A percentile compares a stretch with the other conserved stretches of the same genome.
These are phyloP conservation scores for Puya raimondii DNA, from an alignment of 176 grass and related monocot species.

Conservation along the genomic window DNA sequence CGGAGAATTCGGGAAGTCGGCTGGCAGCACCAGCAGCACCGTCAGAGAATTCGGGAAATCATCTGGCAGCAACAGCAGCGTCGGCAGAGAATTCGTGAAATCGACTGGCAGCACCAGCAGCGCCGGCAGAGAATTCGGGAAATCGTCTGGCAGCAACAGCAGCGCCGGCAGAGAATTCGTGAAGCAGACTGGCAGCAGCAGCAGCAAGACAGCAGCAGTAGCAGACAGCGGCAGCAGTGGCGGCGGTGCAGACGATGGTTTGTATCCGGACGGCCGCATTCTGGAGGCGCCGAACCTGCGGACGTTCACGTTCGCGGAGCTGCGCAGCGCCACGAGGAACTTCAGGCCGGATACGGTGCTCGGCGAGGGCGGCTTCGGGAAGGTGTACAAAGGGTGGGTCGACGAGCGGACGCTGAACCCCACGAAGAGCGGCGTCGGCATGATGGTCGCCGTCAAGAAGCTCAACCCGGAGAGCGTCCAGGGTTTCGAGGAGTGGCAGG, in stretches of 20 bases:
- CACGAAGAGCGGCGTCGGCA: slow-evolving; percentile 22
- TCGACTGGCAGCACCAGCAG: neutral
- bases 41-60: slow-evolving; percentile 35
- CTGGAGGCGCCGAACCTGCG: slow-evolving; percentile 53
- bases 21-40: slow-evolving; percentile 37
- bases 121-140: neutral
- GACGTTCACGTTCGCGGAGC: slow-evolving; percentile 57
- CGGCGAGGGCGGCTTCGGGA: slow-evolving; percentile 84
- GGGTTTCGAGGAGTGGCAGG: slow-evolving; percentile 91
- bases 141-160: neutral
- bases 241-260: slow-evolving; percentile 5
- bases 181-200: slow-evolving; percentile 14
- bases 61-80: slow-evolving; percentile 30
- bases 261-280: slow-evolving; percentile 36
- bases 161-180: slow-evolving; percentile 12
- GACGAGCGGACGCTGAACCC: slow-evolving; percentile 75
- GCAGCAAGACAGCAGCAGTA: slow-evolving; percentile 39
- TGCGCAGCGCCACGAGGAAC: slow-evolving; percentile 48
- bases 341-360: slow-evolving; percentile 63
- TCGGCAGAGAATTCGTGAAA: neutral
- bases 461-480: slow-evolving; percentile 84
- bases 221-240: slow-evolving; percentile 27
- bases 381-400: slow-evolving; percentile 84
- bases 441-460: slow-evolving; percentile 72
- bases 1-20: slow-evolving; percentile 23